A percentile compares a stretch with the other conserved stretches of the same genome.
phyloP scores from a whole-genome alignment of 768 basidiomycete genomes.

The Auricularia heimuer region DNA sequence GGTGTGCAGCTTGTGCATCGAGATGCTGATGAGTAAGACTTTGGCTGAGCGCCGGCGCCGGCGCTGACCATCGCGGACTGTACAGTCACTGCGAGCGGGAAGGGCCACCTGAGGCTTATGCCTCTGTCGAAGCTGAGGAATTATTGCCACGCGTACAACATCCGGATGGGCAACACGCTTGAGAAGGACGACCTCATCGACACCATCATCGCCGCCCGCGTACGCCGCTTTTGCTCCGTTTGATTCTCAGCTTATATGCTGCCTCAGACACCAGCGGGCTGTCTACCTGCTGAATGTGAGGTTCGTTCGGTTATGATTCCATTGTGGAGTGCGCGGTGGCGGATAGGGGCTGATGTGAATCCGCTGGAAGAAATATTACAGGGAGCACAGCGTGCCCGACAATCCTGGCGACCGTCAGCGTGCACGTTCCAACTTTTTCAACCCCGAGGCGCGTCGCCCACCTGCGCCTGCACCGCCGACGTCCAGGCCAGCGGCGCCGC shows the following conservation, averaged over 20 bases:
- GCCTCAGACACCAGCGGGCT: not conserved
- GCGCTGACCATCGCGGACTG: not conserved
- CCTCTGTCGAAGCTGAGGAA: constrained; percentile 55
- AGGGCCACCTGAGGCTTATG: constrained; percentile 42
- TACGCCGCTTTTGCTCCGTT: constrained; percentile 21
- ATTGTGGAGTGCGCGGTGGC: not conserved
- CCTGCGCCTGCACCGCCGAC: constrained; percentile 1
- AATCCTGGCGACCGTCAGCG: not conserved
- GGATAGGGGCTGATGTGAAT: not conserved
- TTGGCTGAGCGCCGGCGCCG: constrained; percentile 4
- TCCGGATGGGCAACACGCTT: constrained; percentile 42
- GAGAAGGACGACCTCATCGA: constrained; percentile 78
- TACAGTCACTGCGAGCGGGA: constrained; percentile 61
- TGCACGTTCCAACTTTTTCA: not conserved
- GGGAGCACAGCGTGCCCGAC: not conserved
- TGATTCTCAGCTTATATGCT: not conserved
- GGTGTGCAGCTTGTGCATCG: constrained; percentile 70
- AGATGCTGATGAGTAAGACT: constrained; percentile 50
- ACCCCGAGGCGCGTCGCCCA: not conserved
- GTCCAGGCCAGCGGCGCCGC: not conserved
- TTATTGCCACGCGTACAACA: constrained; percentile 62
- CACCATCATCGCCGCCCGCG: constrained; percentile 40
- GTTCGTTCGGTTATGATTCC: not conserved
- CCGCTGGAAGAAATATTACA: not conserved
- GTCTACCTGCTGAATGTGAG: constrained; percentile 2